phyloP scores from a whole-genome alignment of 2,329 filamentous ascomycete species.

The Ceratocystis lukuohia region DNA sequence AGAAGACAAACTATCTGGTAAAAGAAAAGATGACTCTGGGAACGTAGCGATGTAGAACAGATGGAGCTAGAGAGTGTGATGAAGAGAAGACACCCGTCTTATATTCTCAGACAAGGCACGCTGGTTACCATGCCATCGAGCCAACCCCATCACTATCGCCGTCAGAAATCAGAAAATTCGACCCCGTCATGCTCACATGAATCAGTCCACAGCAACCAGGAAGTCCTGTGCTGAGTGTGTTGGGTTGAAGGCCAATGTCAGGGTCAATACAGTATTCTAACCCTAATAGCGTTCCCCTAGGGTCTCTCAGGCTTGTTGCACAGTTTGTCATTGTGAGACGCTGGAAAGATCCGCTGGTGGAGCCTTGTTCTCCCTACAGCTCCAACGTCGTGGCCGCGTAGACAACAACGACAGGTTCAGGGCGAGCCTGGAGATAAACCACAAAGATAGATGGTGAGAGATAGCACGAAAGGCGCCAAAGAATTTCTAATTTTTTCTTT shows the following conservation, averaged over 20 bases:
- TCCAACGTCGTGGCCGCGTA: not conserved
- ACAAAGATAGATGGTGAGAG: not conserved
- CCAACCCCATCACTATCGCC: no score
- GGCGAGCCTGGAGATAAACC: not conserved
- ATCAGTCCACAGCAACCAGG: no score
- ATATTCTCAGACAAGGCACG: no score
- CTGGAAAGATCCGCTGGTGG: not conserved
- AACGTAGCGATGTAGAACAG: not conserved
- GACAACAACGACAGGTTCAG: not conserved
- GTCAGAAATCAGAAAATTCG: no score
- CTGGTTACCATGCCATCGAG: no score
- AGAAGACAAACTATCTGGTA: not conserved
- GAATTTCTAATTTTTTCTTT: not conserved
- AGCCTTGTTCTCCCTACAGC: not conserved
- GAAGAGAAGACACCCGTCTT: not conserved
- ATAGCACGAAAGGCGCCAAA: not conserved
- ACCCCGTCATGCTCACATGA: no score
- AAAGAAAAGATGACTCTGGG: not conserved
- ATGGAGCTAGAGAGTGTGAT: not conserved
- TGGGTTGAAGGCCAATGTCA: no score
- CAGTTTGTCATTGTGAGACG: conserved; percentile 1
- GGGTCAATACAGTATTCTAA: no score
- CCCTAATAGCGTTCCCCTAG: not conserved
- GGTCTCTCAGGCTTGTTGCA: not conserved
- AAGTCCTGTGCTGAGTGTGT: no score